These are phyloP conservation scores for Sporopachydermia cereana DNA, from an alignment of 1,139 yeast genomes.

Conservation along the genomic window DNA sequence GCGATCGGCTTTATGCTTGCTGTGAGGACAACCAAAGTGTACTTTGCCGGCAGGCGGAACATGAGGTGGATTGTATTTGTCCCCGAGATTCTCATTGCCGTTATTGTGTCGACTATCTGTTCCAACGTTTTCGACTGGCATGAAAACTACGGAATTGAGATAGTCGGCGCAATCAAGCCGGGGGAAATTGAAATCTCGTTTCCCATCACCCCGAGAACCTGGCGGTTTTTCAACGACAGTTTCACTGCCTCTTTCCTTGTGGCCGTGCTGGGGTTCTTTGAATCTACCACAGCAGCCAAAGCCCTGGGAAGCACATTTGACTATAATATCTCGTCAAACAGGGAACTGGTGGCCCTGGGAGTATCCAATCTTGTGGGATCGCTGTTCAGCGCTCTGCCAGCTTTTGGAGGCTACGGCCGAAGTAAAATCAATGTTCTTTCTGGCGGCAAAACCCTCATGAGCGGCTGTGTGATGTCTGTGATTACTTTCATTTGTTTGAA, in stretches of 20 bases:
- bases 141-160: conserved; percentile 40
- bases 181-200: conserved; percentile 33
- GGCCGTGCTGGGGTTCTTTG: conserved; percentile 86
- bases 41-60: conserved; percentile 20
- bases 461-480: conserved; percentile 72
- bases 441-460: conserved; percentile 75
- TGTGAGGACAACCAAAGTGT: conserved; percentile 33
- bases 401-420: conserved; percentile 95
- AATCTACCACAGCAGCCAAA: conserved; percentile 87
- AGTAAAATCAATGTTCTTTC: conserved; percentile 79
- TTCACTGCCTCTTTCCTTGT: conserved; percentile 44
- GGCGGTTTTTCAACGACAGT: conserved; percentile 24
- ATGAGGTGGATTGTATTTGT: conserved; percentile 34
- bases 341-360: conserved; percentile 79
- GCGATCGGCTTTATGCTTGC: conserved; percentile 35
- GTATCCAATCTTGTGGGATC: conserved; percentile 57
- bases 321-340: conserved; percentile 57
- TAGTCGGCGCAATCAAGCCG: conserved; percentile 56
- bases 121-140: conserved; percentile 47
- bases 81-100: conserved; percentile 79
- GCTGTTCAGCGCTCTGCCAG: conserved; percentile 71
- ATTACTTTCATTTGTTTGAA: conserved; percentile 56
- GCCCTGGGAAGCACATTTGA: conserved; percentile 58
- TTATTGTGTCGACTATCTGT: conserved; percentile 47
- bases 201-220: conserved; percentile 32